Conservation (phyloP, 345 rosid genomes). For the Populus nigra region DNA sequence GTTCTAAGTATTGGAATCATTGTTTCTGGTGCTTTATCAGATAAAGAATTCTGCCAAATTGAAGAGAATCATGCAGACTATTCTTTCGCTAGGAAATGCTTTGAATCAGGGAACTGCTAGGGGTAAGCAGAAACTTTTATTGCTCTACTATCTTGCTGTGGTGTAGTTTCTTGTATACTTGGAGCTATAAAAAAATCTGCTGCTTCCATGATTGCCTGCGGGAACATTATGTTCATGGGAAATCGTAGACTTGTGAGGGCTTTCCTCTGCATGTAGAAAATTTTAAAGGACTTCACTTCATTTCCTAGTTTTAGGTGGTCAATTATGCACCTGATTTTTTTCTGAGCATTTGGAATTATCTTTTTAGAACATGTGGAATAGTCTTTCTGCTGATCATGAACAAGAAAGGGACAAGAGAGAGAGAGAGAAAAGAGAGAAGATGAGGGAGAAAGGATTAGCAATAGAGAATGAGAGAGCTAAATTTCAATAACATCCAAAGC, state of each 20-base stretch:
- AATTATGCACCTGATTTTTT: background rate
- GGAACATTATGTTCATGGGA: background rate
- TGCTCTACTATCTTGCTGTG: background rate
- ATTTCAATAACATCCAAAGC: background rate
- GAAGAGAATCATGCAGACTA: conserved; percentile 92
- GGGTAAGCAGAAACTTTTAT: conserved; percentile 47
- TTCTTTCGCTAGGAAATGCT: conserved; percentile 91
- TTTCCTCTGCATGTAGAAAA: background rate
- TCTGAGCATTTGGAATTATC: no score
- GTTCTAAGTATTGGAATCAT: conserved; percentile 3
- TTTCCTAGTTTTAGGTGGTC: background rate
- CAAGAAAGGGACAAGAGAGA: background rate
- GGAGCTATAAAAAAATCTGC: background rate
- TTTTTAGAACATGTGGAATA: background rate
- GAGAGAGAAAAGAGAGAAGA: background rate
- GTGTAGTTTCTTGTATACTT: background rate
- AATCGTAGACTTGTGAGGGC: background rate
- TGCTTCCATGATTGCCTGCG: background rate
- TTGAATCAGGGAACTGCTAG: conserved; percentile 95
- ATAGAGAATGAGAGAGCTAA: background rate
- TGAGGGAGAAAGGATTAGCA: background rate
- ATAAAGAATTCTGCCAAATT: conserved; percentile 63
- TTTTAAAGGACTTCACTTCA: background rate
- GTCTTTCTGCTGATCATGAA: background rate
- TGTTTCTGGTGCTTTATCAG: conserved; percentile 33